These are phyloP conservation scores for Calonectria leucothoes DNA, from an alignment of 2,329 filamentous ascomycete species.

Conservation along the genomic window DNA sequence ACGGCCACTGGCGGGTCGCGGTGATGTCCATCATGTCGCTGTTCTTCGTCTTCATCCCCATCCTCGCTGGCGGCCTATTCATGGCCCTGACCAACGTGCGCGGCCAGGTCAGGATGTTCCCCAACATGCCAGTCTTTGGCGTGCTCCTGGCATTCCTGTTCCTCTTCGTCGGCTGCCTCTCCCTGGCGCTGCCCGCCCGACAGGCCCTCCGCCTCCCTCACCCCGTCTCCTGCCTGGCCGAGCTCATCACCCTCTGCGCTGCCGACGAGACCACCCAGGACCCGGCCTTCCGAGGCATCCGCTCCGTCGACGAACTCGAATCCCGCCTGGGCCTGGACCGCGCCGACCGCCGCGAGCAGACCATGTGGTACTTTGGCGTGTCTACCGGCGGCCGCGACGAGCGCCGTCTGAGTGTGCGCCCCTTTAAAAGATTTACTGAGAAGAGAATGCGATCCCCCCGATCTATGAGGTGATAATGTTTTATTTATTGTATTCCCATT, in stretches of 20 bases:
- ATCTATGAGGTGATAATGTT: constrained; percentile 42
- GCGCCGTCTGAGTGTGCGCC: constrained; percentile 56
- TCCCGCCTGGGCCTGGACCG: constrained; percentile 71
- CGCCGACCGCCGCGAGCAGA: constrained; percentile 57
- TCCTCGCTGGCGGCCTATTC: constrained; percentile 78
- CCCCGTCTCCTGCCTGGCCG: constrained; percentile 76
- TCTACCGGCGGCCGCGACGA: constrained; percentile 54
- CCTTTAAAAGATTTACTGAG: constrained; percentile 59
- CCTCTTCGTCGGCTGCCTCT: constrained; percentile 75
- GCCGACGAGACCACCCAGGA: constrained; percentile 79
- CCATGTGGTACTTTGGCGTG: constrained; percentile 63
- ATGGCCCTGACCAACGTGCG: constrained; percentile 73
- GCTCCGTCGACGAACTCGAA: constrained; percentile 75
- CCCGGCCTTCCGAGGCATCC: constrained; percentile 76
- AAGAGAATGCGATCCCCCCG: constrained; percentile 43
- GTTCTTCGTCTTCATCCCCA: constrained; percentile 71
- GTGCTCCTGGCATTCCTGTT: constrained; percentile 78
- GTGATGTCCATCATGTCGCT: constrained; percentile 69
- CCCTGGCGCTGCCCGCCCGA: constrained; percentile 71
- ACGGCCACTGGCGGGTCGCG: constrained; percentile 75
- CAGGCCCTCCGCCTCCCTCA: constrained; percentile 77
- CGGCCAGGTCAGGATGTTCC: constrained; percentile 72
- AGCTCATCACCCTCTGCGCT: constrained; percentile 82
- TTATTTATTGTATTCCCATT: not conserved
- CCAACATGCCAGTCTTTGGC: constrained; percentile 79